Evolutionary conservation across 768 basidiomycete species (phyloP).

Genomic region (Xanthoconium stramineum): DNA sequence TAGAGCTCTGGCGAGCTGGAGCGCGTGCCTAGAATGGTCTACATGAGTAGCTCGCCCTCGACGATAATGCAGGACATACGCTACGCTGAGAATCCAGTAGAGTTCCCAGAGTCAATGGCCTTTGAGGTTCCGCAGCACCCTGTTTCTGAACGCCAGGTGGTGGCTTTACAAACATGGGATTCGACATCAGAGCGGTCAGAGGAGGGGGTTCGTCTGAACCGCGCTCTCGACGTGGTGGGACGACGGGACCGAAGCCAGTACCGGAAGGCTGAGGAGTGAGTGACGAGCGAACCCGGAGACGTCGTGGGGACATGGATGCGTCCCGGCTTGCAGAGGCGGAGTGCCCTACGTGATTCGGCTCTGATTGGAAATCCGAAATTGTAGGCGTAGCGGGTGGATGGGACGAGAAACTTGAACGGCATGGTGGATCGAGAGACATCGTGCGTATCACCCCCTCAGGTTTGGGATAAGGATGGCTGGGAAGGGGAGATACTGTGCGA

Average conservation of each 20-base stretch:
- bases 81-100: constrained; percentile 53
- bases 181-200: constrained; percentile 54
- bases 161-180: constrained; percentile 68
- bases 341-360: constrained; percentile 17
- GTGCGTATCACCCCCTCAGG: constrained; percentile 46
- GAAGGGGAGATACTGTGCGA: constrained; percentile 43
- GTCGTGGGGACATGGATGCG: constrained; percentile 47
- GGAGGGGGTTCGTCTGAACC: constrained; percentile 71
- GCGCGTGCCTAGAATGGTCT: constrained; percentile 41
- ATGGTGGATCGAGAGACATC: constrained; percentile 71
- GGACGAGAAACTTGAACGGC: constrained; percentile 21
- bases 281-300: constrained; percentile 57
- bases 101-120: constrained; percentile 53
- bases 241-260: constrained; percentile 39
- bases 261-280: constrained; percentile 65
- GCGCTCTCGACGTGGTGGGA: constrained; percentile 39
- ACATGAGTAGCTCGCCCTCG: not conserved
- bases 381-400: constrained; percentile 30
- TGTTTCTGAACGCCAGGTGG: constrained; percentile 37
- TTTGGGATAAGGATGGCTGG: constrained; percentile 32
- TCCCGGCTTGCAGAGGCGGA: constrained; percentile 32
- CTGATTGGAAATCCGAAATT: constrained; percentile 32
- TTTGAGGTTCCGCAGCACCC: constrained; percentile 20
- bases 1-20: constrained; percentile 49
- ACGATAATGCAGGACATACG: constrained; percentile 37